Evolutionary conservation across 768 basidiomycete species (phyloP).

Genomic region (Suillus variegatus): DNA sequence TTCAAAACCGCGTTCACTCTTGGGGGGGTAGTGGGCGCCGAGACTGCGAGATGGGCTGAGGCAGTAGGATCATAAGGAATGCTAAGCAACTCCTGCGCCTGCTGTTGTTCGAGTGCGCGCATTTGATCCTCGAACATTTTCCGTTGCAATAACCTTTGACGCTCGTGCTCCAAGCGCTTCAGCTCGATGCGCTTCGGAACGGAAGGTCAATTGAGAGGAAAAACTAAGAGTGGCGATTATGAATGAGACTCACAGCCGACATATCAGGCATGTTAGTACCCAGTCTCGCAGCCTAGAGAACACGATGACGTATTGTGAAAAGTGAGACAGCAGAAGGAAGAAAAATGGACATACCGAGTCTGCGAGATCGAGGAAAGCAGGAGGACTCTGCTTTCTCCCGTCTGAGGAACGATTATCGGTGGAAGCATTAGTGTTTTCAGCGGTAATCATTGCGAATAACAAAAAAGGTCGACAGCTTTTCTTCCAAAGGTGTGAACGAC

Average conservation of each 20-base stretch:
- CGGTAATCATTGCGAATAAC: slow-evolving; percentile 64
- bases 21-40: slow-evolving; percentile 86
- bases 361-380: slow-evolving; percentile 91
- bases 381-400: slow-evolving; percentile 83
- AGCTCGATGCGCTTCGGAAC: slow-evolving; percentile 75
- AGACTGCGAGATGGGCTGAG: slow-evolving; percentile 73
- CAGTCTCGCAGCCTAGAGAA: slow-evolving; percentile 70
- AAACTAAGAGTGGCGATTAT: slow-evolving; percentile 3
- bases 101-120: slow-evolving; percentile 89
- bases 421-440: slow-evolving; percentile 71
- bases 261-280: slow-evolving; percentile 87
- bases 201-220: slow-evolving; percentile 12
- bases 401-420: slow-evolving; percentile 72
- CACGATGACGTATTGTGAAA: slow-evolving; percentile 15
- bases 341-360: slow-evolving; percentile 70
- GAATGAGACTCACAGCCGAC: slow-evolving; percentile 64
- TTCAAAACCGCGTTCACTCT: slow-evolving; percentile 73
- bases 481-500: slow-evolving; percentile 43
- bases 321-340: background rate
- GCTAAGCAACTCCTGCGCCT: slow-evolving; percentile 80
- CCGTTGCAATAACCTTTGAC: slow-evolving; percentile 83
- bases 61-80: slow-evolving; percentile 67
- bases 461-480: slow-evolving; percentile 50
- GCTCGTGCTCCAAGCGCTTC: slow-evolving; percentile 85
- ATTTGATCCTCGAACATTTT: slow-evolving; percentile 96